Conservation (phyloP, 1,284 basidiomycete species). For the Athelia sp. region DNA sequence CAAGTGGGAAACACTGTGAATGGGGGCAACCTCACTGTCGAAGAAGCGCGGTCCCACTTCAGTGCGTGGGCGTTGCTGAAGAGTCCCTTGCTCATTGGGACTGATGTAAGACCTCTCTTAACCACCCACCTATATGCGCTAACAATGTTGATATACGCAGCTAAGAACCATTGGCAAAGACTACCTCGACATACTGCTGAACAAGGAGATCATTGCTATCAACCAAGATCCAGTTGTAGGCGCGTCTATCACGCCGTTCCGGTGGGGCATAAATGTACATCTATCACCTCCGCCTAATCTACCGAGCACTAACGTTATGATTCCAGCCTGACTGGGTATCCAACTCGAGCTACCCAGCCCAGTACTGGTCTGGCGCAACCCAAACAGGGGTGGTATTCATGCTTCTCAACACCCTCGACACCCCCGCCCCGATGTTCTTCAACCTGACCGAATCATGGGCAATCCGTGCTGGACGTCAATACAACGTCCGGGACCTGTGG, state of each 20-base stretch:
- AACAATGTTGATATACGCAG: conserved; percentile 21
- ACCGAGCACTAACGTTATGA: conserved; percentile 1
- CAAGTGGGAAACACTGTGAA: conserved; percentile 38
- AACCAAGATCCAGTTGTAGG: conserved; percentile 40
- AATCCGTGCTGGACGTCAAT: conserved; percentile 35
- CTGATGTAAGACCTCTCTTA: conserved; percentile 24
- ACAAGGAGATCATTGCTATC: conserved; percentile 37
- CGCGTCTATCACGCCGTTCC: conserved; percentile 36
- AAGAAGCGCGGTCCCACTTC: conserved; percentile 60
- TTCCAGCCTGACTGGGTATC: conserved; percentile 42
- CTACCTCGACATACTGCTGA: conserved; percentile 29
- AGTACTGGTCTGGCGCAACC: conserved; percentile 48
- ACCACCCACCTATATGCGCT: conserved; percentile 10
- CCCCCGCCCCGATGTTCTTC: conserved; percentile 32
- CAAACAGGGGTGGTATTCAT: conserved; percentile 43
- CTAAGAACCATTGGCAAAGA: conserved; percentile 29
- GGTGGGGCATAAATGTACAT: conserved; percentile 45
- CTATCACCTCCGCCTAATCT: background rate
- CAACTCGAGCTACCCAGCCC: conserved; percentile 41
- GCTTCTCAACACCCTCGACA: conserved; percentile 34
- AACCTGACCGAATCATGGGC: conserved; percentile 37
- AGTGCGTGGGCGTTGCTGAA: conserved; percentile 65
- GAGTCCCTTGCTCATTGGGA: conserved; percentile 47
- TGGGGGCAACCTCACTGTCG: conserved; percentile 45
- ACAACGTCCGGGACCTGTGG: conserved; percentile 56